phyloP scores from a whole-genome alignment of 345 rosid genomes.

The Cardamine resedifolia region DNA sequence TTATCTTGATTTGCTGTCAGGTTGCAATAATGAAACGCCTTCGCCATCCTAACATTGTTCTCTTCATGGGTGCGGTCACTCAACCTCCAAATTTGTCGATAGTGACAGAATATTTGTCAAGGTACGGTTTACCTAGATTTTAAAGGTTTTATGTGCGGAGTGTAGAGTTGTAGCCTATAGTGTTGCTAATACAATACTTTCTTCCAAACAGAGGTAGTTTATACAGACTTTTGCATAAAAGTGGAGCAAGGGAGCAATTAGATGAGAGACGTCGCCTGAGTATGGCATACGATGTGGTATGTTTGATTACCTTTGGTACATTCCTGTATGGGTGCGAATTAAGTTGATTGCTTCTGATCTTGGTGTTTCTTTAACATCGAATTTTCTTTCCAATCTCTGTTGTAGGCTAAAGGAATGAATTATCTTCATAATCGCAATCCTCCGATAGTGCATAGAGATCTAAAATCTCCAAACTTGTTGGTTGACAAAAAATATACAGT shows the following conservation, averaged over 20 bases:
- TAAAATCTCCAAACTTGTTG: constrained; percentile 96
- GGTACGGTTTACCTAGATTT: constrained; percentile 46
- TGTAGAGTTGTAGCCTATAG: not conserved
- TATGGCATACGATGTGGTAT: constrained; percentile 99
- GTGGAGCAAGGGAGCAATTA: constrained; percentile 76
- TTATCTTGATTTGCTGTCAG: constrained; percentile 46
- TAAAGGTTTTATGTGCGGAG: not conserved
- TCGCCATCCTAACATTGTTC: constrained; percentile 99
- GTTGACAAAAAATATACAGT: constrained; percentile 98
- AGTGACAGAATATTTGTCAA: constrained; percentile 96
- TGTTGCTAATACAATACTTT: constrained; percentile 29
- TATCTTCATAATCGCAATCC: constrained; percentile 95
- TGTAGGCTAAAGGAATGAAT: constrained; percentile 99
- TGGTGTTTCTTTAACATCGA: not conserved
- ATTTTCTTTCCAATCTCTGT: not conserved
- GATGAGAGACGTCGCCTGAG: constrained; percentile 91
- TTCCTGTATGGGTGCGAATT: not conserved
- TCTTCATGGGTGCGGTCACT: constrained; percentile 98
- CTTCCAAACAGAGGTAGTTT: constrained; percentile 84
- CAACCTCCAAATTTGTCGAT: constrained; percentile 96
- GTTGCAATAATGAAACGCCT: constrained; percentile 98
- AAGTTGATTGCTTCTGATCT: constrained; percentile 2
- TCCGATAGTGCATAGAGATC: constrained; percentile 95
- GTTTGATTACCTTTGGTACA: constrained; percentile 22
- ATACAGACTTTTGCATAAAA: constrained; percentile 86